These are phyloP conservation scores for Naganishia randhawae DNA, from an alignment of 768 basidiomycete genomes.

Conservation along the genomic window DNA sequence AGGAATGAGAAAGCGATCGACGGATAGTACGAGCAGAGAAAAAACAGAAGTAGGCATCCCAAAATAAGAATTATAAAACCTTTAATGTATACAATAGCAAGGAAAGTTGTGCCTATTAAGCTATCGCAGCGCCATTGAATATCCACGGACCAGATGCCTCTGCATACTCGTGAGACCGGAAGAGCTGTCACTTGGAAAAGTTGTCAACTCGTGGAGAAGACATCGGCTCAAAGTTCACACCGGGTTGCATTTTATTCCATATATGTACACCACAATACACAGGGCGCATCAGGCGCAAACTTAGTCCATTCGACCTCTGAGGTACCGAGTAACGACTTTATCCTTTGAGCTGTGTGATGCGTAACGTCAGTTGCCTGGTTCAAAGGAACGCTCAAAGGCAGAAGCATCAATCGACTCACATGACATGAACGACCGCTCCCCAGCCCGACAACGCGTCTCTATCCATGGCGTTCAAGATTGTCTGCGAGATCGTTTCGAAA, in stretches of 20 bases:
- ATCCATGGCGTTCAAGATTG: constrained; percentile 88
- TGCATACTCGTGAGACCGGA: background rate
- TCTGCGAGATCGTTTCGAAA: constrained; percentile 97
- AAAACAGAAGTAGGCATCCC: background rate
- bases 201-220: no score
- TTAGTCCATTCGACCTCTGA: constrained; percentile 89
- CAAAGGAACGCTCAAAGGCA: constrained; percentile 22
- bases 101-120: background rate
- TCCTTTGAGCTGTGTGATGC: constrained; percentile 53
- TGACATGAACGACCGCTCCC: constrained; percentile 91
- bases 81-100: background rate
- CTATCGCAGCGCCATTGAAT: no score
- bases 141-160: background rate
- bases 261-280: background rate
- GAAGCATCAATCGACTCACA: constrained; percentile 65
- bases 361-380: background rate
- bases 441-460: constrained; percentile 95
- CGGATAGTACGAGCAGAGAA: background rate
- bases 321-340: constrained; percentile 70
- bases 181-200: background rate
- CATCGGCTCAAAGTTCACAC: background rate
- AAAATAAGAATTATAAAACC: background rate
- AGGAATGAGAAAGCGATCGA: background rate
- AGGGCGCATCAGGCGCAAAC: background rate
- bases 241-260: background rate